Evolutionary conservation across 1,139 yeast species (phyloP), one percentile per base, ranked within the genome.

Genomic region (Neolecta irregularis): DNA sequence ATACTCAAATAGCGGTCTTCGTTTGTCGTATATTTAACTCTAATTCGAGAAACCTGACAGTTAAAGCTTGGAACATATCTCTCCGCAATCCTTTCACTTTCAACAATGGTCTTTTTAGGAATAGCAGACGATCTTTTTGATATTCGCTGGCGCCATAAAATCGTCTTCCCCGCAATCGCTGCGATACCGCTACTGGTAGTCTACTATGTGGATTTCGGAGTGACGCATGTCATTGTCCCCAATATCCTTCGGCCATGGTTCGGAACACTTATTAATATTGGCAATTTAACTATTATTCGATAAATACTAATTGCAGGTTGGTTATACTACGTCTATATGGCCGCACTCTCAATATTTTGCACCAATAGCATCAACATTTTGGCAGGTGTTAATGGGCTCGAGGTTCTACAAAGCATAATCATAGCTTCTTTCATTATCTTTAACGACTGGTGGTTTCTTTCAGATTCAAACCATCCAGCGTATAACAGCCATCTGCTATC

Each of bases 331-430:
- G 61, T 60, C 15, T 88, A 88, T 60, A 88, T 88, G 98, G 80
- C 80, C 0, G 67, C 93, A 0, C 72, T 88, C 37, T 75, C 93
- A 4, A 85, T 88, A 33, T 88, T 88, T 53, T 78, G 95, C 46
- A 95, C 99, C 18, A 88, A 88, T 53, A 78, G 95, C n/a, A 85
- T 88, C 55, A 88, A 88, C 54, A 88, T 88, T 38, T 62, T 85
- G 32, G 99, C 99, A 0, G 99, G 99, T 3, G 70, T 88, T 37
- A 88, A 88, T 53, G 99, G 99, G 0, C 63, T 88, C 30, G 99
- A 88, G 56, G 96, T 83, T 8, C 96, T 96, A 16, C 98, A 88
- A 56, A 74, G 92, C 24, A 65, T 88, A 9, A 75, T 88, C 0
- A 62, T 88, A 41, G 83, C 81, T 0, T 36, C 72, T 0, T 64